Evolutionary conservation across 768 basidiomycete genomes (phyloP), one percentile per base, ranked within the genome.

Genomic region (Amanita pseudoporphyria): DNA sequence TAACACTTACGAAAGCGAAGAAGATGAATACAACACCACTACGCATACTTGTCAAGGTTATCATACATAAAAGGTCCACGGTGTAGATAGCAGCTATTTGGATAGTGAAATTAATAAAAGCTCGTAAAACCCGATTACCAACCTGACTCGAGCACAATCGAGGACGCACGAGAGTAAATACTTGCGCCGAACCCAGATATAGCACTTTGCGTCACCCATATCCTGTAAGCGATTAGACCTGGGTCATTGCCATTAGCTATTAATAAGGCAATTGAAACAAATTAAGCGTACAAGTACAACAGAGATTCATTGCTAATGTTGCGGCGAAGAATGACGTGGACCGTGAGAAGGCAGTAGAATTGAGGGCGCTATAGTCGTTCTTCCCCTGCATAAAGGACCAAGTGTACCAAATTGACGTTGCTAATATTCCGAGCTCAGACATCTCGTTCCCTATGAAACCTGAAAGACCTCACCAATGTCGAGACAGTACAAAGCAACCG

Each of bases 61-160:
- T 49, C 37, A 49, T 28, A 28, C 37, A 39, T n/a, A 41, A 37
- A 7, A 49, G 47, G n/a, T 10, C 38, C 6, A 6, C 19, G 4
- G 47, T 49, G 26, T 49, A 49, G 18, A 49, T 49, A 5, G 39
- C 24, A 31, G 47, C 47, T 49, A 26, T 10, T 30, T 21, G 5
- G 37, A 19, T 7, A 36, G 6, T 38, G 10, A 38, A 19, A 26
- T 37, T n/a, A n/a, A 9, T 26, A 13, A 9, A 37, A 37, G 4
- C 10, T 6, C 14, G 18, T 19, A 26, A 6, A 5, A 26, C n/a
- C 9, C 13, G 10, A 41, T 36, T 9, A 47, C 47, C 7, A 31
- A 49, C 47, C 47, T 18, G 47, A 49, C 36, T 49, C 47, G 24
- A 49, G 47, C 10, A 49, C 38, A 28, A 49, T 49, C n/a, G 26